Evolutionary conservation across 345 rosid genomes (phyloP), one percentile per base, ranked within the genome.

Genomic region (Linum usitatissimum): DNA sequence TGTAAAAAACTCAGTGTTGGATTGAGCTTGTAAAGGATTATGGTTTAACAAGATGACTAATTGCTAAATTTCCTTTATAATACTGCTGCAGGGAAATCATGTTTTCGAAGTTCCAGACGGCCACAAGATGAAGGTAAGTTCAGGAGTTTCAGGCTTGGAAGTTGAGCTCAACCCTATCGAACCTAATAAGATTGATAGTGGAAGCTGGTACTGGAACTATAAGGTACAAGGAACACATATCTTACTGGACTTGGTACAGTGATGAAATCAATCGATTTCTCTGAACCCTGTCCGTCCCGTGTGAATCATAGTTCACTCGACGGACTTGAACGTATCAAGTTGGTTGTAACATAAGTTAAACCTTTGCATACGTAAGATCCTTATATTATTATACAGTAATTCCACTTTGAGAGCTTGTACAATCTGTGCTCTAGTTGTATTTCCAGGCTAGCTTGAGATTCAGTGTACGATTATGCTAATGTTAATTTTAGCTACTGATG

Each of bases 121-220:
- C 64, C 80, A 85, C 68, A 81, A 58, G 77, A 53, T 92, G 83
- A 85, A 77, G 79, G 77, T 89, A 61, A 79, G 82, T 38, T 68
- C 72, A 55, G 90, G 86, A 74, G 57, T 68, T 59, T 55, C 85
- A 79, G 98, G 98, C 69, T 69, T 81, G 64, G 69, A 66, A 55
- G 79, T 83, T 56, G 78, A 80, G 59, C 66, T 85, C 57, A 80
- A 77, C 67, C 80, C 81, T 34, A 73, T 87, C 20, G 78, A 82
- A 57, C 70, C 71, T 30, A 74, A 65, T 42, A 53, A 68, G 77
- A 74, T 73, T 75, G 86, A 87, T 61, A 79, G 73, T 28, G 97
- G 99, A 73, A 89, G 87, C 79, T 89, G 97, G 97, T 79, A 79
- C 55, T 92, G 97, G 99, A 81, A 80, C 64, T 89, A 85, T 89